Evolutionary conservation across 768 basidiomycete genomes (phyloP), one percentile per base, ranked within the genome.

Genomic region (Boletus sensibilis): DNA sequence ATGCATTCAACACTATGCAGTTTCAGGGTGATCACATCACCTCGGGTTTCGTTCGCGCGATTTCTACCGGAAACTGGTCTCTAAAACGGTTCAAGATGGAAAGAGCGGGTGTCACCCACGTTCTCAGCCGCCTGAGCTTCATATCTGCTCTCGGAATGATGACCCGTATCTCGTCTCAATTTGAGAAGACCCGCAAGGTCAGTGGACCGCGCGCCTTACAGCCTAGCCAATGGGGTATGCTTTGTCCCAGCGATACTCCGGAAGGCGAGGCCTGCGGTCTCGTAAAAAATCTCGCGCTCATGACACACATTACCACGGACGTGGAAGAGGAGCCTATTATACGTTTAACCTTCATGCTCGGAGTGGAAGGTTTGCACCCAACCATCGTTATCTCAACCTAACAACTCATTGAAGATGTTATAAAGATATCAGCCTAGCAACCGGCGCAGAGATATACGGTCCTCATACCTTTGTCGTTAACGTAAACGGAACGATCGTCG

Each of bases 281-380:
- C 56, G 97, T 99, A 44, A 99, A 99, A 78, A 99, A 99, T 74
- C 76, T 99, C 59, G 97, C 97, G 4, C 78, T 99, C 16, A 99
- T 99, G 97, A 98, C 97, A 4, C 96, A 99, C 73, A 98, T 99
- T 70, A 99, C 97, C 10, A 98, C 97, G 40, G 97, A 98, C 71
- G 96, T 94, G 31, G 94, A 96, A 58, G 97, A 99, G 71, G 92
- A 87, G 57, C 95, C 96, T 1, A 90, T 99, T 52, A 84, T 92
- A 60, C 83, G 87, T 56, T 77, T 98, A 34, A 87, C 92, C 5
- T 95, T 88, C 72, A 87, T 97, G 85, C 83, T 98, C n/a, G 97
- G 97, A 29, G 91, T 98, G 18, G 95, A 99, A 84, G 94, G 94
- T 90, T 55, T 18, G 51, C 80, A 66, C 57, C 33, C 44, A 55